Conservation (phyloP, 2,329 filamentous ascomycete species). For the Chaetomium globosum region DNA sequence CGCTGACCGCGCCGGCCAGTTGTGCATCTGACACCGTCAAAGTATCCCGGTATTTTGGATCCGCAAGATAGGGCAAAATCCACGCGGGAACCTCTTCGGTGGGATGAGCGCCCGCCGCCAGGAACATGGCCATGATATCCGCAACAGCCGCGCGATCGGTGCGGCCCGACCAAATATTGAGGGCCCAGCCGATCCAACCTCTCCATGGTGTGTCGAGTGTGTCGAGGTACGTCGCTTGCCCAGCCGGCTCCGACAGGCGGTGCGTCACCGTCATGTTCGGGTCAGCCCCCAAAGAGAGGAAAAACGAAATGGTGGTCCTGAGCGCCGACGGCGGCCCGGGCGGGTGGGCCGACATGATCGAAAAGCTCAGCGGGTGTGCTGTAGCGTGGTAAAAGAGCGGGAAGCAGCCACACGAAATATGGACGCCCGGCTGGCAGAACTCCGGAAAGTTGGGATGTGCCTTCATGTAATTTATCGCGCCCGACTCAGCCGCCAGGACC, state of each 20-base stretch:
- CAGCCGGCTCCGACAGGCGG: not conserved
- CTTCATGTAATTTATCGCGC: constrained; percentile 8
- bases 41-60: not conserved
- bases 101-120: not conserved
- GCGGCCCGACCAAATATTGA: not conserved
- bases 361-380: not conserved
- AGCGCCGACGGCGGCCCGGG: not conserved
- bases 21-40: not conserved
- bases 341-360: not conserved
- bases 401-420: not conserved
- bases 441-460: not conserved
- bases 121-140: constrained; percentile 9
- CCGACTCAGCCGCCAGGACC: constrained; percentile 1
- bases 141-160: not conserved
- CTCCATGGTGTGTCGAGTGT: constrained; percentile 3
- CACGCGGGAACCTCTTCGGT: not conserved
- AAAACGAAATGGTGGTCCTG: not conserved
- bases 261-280: not conserved
- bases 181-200: not conserved
- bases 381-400: not conserved
- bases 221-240: not conserved
- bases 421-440: not conserved
- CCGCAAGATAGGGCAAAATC: not conserved
- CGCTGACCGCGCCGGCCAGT: not conserved
- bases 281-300: not conserved